phyloP scores from a whole-genome alignment of 352 stramenopile species.

The Thraustochytrium sp. region DNA sequence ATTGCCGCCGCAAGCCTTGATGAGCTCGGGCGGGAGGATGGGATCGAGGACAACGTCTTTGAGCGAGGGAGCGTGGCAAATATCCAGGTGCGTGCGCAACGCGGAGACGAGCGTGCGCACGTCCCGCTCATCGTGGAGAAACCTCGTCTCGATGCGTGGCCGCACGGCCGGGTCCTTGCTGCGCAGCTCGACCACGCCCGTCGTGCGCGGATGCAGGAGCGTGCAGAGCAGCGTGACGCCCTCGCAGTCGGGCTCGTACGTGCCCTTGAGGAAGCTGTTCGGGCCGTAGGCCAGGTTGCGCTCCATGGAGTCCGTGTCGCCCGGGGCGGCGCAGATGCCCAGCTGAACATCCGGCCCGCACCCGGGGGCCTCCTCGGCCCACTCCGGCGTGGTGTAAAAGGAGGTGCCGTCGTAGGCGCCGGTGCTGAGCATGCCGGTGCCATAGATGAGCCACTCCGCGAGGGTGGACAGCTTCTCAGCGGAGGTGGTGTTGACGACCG shows the following conservation, averaged over 20 bases:
- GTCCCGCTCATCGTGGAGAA: slow-evolving; percentile 52
- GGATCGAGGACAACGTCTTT: neutral
- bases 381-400: slow-evolving; percentile 49
- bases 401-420: slow-evolving; percentile 54
- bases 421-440: slow-evolving; percentile 50
- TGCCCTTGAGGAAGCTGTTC: slow-evolving; percentile 23
- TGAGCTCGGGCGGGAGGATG: neutral
- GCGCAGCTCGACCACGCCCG: slow-evolving; percentile 50
- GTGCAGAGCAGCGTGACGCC: slow-evolving; percentile 2
- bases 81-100: slow-evolving; percentile 47
- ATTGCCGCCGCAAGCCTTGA: neutral
- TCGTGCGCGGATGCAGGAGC: slow-evolving; percentile 48
- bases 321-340: slow-evolving; percentile 53
- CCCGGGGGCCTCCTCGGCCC: slow-evolving; percentile 34
- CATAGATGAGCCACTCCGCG: slow-evolving; percentile 50
- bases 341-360: slow-evolving; percentile 55
- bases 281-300: slow-evolving; percentile 51
- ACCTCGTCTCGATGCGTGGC: slow-evolving; percentile 54
- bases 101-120: slow-evolving; percentile 46
- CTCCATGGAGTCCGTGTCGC: slow-evolving; percentile 54
- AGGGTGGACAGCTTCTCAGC: neutral
- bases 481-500: neutral
- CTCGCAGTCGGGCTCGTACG: slow-evolving; percentile 12
- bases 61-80: slow-evolving; percentile 48
- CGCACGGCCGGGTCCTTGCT: slow-evolving; percentile 56